Conservation (phyloP, 2,329 filamentous ascomycete genomes). For the Paraphaeosphaeria minitans region DNA sequence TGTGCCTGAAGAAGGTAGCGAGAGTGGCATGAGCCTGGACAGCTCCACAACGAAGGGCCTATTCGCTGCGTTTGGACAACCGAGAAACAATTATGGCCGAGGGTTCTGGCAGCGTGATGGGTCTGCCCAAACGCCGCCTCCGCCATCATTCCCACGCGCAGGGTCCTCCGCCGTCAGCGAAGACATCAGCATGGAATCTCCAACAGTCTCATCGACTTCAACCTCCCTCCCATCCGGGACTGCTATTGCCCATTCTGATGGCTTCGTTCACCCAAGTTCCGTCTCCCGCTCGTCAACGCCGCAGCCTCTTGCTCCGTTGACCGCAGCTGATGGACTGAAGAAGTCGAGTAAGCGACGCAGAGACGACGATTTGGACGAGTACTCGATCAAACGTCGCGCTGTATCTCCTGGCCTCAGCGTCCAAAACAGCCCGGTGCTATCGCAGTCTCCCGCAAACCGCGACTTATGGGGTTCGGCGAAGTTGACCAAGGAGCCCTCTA, state of each 20-base stretch:
- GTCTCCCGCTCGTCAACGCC: constrained; percentile 45
- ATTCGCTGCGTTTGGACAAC: constrained; percentile 73
- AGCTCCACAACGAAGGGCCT: constrained; percentile 48
- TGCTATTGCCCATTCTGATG: constrained; percentile 23
- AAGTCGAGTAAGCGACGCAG: constrained; percentile 72
- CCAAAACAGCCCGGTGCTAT: constrained; percentile 83
- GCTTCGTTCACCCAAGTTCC: constrained; percentile 28
- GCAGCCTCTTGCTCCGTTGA: constrained; percentile 43
- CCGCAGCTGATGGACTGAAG: constrained; percentile 49
- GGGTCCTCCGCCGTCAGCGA: constrained; percentile 64
- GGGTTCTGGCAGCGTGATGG: constrained; percentile 81
- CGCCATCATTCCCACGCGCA: constrained; percentile 62
- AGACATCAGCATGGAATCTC: constrained; percentile 75
- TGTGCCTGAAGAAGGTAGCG: constrained; percentile 65
- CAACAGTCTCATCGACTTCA: constrained; percentile 44
- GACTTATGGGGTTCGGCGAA: constrained; percentile 78
- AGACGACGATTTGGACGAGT: constrained; percentile 88
- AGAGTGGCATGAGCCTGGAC: constrained; percentile 63
- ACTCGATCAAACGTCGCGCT: constrained; percentile 86
- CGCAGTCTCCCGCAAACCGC: constrained; percentile 78
- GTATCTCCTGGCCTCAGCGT: constrained; percentile 91
- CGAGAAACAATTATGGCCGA: constrained; percentile 72
- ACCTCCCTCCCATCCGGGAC: constrained; percentile 25
- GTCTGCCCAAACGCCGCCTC: constrained; percentile 58
- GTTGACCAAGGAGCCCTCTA: constrained; percentile 62